Evolutionary conservation across 257 asterid species (phyloP), one percentile per base, ranked within the genome.

Genomic region (Nicotiana sylvestris): DNA sequence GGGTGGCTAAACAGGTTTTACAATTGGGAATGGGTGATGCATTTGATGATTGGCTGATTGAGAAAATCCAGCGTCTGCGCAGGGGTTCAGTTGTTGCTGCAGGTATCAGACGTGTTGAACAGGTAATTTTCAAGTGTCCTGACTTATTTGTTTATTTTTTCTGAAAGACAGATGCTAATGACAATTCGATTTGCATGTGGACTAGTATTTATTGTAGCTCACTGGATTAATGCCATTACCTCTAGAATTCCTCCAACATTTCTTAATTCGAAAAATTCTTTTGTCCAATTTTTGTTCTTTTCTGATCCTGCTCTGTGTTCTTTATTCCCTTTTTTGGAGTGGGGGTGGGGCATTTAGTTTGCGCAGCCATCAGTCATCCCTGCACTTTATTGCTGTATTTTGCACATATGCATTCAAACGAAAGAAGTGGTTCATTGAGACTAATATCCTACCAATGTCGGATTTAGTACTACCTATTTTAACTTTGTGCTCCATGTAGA

Each of bases 21-120:
- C 99, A 94, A 78, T 87, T 96, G 91, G 99, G 99, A 81, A 94
- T 96, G 99, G 98, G 99, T 43, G 99, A 96, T 88, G 99, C 99
- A 74, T 90, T 96, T 81, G 98, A 96, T 89, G 98, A 96, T 88
- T 96, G 99, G 99, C 86, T 96, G 90, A 91, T 96, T 81, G 98
- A 87, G 88, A 94, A 94, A 90, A 93, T 96, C 87, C 98, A 91
- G 89, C 84, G 77, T 86, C 88, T 96, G 81, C 92, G 98, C 8
- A 90, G 87, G 92, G 98, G 98, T 33, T 88, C 99, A 66, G 92
- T 94, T 30, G 92, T 96, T 88, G 99, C 99, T 82, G 85, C 97
- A 84, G 98, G 98, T 67, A 90, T 96, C 87, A 84, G 76, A 85
- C 90, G 95, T 74, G 85, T 96, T 85, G 99, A 96, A 91, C 97